Conservation (phyloP, 306 rosid genomes). For the Vachellia pachyceras region DNA sequence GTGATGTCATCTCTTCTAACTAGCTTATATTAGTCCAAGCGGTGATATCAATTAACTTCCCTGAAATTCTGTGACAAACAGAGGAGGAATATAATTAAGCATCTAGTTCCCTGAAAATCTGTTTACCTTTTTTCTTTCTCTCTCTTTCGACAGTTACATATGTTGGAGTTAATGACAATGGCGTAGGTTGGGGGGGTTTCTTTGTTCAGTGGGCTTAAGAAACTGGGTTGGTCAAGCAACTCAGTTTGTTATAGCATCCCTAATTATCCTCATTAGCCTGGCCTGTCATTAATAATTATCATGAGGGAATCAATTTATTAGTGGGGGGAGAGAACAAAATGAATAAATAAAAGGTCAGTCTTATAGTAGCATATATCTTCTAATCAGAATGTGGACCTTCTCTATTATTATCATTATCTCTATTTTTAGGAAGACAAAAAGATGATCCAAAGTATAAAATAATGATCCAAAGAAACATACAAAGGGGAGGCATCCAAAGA, state of each 20-base stretch:
- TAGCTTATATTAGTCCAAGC: slow-evolving; percentile 35
- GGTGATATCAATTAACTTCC: not conserved
- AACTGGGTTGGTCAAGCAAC: slow-evolving; percentile 32
- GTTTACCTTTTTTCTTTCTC: slow-evolving; percentile 5
- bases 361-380: slow-evolving; percentile 11
- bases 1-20: slow-evolving; percentile 29
- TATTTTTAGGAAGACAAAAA: slow-evolving; percentile 35
- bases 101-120: slow-evolving; percentile 15
- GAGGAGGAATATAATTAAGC: slow-evolving; percentile 7
- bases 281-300: slow-evolving; percentile 23
- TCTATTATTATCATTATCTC: not conserved
- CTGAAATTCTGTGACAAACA: slow-evolving; percentile 8
- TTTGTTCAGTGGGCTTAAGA: slow-evolving; percentile 18
- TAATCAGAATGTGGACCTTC: slow-evolving; percentile 34
- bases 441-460: slow-evolving; percentile 23
- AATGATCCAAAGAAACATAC: slow-evolving; percentile 24
- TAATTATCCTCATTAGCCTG: not conserved
- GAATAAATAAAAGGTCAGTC: slow-evolving; percentile 3
- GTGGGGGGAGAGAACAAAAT: not conserved
- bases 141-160: not conserved
- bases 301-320: slow-evolving; percentile 24
- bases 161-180: slow-evolving; percentile 18
- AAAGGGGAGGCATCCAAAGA: slow-evolving; percentile 53
- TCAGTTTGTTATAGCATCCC: not conserved
- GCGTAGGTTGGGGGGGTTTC: not conserved